A percentile compares a stretch with the other conserved stretches of the same genome.
phyloP scores from a whole-genome alignment of 208 protist species.

The Porcisia hertigi region DNA sequence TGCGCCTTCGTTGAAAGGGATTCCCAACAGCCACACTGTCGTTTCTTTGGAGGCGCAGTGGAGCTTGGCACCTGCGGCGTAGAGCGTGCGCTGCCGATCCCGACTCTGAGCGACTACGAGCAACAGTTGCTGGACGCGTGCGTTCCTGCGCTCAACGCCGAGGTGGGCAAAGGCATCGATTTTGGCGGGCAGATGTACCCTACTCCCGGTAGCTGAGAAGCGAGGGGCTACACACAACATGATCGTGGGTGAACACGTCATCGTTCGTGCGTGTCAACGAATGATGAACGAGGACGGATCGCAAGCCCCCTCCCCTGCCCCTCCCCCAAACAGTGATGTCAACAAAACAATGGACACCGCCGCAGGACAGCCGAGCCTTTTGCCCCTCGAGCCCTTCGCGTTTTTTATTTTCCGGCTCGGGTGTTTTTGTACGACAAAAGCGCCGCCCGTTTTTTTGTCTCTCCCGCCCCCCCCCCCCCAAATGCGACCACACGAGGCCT shows the following conservation, averaged over 20 bases:
- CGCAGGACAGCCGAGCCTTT: too few relatives aligned
- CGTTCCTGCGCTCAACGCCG: constrained; percentile 73
- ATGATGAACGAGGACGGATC: too few relatives aligned
- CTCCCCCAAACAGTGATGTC: too few relatives aligned
- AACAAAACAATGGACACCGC: too few relatives aligned
- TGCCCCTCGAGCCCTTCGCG: too few relatives aligned
- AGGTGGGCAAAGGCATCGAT: constrained; percentile 74
- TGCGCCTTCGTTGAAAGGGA: constrained; percentile 72
- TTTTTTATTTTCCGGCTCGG: too few relatives aligned
- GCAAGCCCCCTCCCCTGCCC: too few relatives aligned
- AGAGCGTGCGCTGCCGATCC: constrained; percentile 63
- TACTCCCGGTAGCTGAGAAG: constrained; percentile 14
- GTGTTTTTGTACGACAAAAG: too few relatives aligned
- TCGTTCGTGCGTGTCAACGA: neutral
- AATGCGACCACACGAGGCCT: too few relatives aligned
- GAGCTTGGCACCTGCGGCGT: constrained; percentile 82
- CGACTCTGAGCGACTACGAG: constrained; percentile 62
- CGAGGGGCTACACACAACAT: neutral
- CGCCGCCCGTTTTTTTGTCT: too few relatives aligned
- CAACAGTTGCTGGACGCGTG: constrained; percentile 67
- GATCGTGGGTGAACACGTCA: too few relatives aligned
- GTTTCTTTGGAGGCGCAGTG: constrained; percentile 84
- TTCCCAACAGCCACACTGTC: constrained; percentile 40
- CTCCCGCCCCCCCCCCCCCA: too few relatives aligned
- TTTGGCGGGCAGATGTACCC: constrained; percentile 41